Conservation (phyloP, 768 basidiomycete species). For the Macrolepiota dolichaula region DNA sequence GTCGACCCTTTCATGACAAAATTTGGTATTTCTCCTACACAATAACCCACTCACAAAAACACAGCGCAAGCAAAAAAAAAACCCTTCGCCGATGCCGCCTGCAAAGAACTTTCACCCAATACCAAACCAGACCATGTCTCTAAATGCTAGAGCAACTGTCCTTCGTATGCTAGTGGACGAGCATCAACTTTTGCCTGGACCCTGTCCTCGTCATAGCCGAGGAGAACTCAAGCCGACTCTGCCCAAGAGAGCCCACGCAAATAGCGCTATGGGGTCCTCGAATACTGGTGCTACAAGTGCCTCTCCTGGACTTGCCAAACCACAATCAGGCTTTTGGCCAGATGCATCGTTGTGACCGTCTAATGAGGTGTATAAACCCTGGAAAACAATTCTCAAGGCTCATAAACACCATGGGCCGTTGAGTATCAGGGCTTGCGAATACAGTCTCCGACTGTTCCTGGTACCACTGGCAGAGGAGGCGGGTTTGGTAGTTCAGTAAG, state of each 20-base stretch:
- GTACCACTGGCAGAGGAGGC: not conserved
- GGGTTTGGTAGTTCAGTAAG: too few species aligned
- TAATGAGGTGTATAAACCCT: slow-evolving; percentile 57
- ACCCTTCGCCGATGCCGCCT: slow-evolving; percentile 61
- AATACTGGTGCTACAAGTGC: slow-evolving; percentile 9
- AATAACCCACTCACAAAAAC: not conserved
- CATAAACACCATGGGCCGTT: slow-evolving; percentile 53
- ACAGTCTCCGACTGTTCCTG: slow-evolving; percentile 23
- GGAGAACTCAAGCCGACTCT: slow-evolving; percentile 55
- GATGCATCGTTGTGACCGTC: slow-evolving; percentile 53
- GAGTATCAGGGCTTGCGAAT: slow-evolving; percentile 48
- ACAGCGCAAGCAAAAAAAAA: slow-evolving; percentile 51
- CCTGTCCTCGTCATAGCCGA: slow-evolving; percentile 58
- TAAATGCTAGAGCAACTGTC: slow-evolving; percentile 38
- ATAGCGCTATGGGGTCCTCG: not conserved
- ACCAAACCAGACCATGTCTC: slow-evolving; percentile 3
- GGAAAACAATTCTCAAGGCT: slow-evolving; percentile 64
- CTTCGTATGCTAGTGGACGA: slow-evolving; percentile 86
- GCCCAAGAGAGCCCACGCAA: slow-evolving; percentile 22
- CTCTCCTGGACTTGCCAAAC: slow-evolving; percentile 15
- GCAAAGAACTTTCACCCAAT: slow-evolving; percentile 40
- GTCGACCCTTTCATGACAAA: not conserved
- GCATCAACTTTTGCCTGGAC: slow-evolving; percentile 75
- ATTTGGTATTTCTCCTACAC: not conserved
- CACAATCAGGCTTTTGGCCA: slow-evolving; percentile 39